Conservation (phyloP, 306 rosid genomes). For the Luffa aegyptiaca region DNA sequence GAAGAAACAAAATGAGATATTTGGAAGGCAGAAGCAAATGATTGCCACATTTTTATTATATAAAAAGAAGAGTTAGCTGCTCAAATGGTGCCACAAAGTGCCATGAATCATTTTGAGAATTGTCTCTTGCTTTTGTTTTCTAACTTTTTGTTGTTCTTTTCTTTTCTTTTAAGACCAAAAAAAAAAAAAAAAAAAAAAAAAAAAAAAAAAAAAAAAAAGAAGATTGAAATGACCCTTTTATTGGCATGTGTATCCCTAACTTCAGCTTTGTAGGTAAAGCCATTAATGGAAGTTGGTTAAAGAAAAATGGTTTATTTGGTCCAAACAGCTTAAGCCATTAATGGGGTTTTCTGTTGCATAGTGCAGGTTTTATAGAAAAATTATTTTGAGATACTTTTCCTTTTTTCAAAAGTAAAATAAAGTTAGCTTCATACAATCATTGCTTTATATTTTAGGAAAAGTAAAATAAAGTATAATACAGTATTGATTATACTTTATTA, state of each 20-base stretch:
- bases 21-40: neutral
- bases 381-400: no score
- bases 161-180: neutral
- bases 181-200: no score
- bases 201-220: no score
- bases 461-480: no score
- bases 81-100: slow-evolving; percentile 41
- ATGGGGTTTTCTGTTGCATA: no score
- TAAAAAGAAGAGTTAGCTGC: slow-evolving; percentile 19
- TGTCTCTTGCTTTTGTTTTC: slow-evolving; percentile 29
- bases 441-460: no score
- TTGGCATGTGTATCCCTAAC: neutral
- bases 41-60: neutral
- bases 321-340: no score
- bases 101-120: slow-evolving; percentile 28
- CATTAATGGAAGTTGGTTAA: neutral
- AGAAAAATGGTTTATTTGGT: neutral
- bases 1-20: neutral
- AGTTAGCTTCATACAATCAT: no score
- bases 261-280: neutral
- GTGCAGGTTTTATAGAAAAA: no score
- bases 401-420: no score
- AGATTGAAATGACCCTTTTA: neutral
- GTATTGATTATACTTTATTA: no score
- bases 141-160: slow-evolving; percentile 23